A percentile compares a stretch with the other conserved stretches of the same genome.
These are phyloP conservation scores for Scolecobasidium constrictum DNA, from an alignment of 2,329 filamentous ascomycete genomes.

Conservation along the genomic window DNA sequence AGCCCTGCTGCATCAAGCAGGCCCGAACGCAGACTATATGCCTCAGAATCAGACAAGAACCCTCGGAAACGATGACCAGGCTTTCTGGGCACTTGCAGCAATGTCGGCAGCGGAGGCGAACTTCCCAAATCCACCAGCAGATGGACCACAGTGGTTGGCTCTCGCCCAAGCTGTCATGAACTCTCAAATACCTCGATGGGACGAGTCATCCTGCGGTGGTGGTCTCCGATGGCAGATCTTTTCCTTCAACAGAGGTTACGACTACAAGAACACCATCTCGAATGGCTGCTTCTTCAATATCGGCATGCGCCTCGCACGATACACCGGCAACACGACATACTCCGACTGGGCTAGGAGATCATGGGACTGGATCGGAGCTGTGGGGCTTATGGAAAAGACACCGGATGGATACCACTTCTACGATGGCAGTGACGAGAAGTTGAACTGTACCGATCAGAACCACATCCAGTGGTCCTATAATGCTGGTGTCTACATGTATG, in stretches of 20 bases:
- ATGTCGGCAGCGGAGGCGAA: slow-evolving; percentile 45
- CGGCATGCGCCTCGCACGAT: slow-evolving; percentile 26
- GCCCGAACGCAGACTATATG: slow-evolving; percentile 32
- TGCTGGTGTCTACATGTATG: slow-evolving; percentile 34
- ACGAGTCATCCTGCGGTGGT: slow-evolving; percentile 24
- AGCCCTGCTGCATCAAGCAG: slow-evolving; percentile 31
- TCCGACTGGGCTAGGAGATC: slow-evolving; percentile 46
- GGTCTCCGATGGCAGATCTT: slow-evolving; percentile 29
- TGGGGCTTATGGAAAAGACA: slow-evolving; percentile 49
- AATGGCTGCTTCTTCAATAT: slow-evolving; percentile 43
- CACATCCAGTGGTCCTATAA: slow-evolving; percentile 47
- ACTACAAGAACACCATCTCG: slow-evolving; percentile 34
- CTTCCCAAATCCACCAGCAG: slow-evolving; percentile 30
- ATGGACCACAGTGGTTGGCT: slow-evolving; percentile 16
- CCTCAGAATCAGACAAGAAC: slow-evolving; percentile 33
- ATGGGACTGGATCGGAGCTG: slow-evolving; percentile 25
- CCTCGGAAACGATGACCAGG: slow-evolving; percentile 46
- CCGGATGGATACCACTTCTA: slow-evolving; percentile 28
- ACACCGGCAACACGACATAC: slow-evolving; percentile 41
- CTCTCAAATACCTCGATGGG: slow-evolving; percentile 25
- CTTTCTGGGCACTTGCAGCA: slow-evolving; percentile 46
- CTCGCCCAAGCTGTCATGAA: slow-evolving; percentile 28
- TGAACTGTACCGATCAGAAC: slow-evolving; percentile 37
- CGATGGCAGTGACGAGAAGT: slow-evolving; percentile 32
- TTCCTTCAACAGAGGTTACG: slow-evolving; percentile 37